Base-by-base conservation (phyloP, 164 flowering plant species). In the Platanus orientalis region DNA sequence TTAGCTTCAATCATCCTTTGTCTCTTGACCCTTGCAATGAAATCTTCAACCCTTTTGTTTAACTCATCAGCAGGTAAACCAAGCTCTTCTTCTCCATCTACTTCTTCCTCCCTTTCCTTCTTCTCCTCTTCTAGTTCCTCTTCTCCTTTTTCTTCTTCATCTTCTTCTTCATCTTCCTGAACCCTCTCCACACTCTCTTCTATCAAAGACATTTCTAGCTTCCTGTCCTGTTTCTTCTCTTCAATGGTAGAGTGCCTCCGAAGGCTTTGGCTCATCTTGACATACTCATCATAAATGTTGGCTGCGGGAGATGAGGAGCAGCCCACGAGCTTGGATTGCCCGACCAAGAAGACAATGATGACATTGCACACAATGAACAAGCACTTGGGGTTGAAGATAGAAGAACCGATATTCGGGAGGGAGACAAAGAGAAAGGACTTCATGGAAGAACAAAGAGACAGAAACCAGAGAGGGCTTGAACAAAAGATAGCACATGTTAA, bases 11-110 rank as follows among this genome's bases (percentile, higher is more conserved):
- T 75, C 75, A 63, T 77, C 79, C 84, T 74, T 45, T 73, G 86
- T 36, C 63, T 78, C 28, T 82, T 84, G 10, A 89, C 74, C 73
- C 80, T 84, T 32, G 86, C 89, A 73, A 89, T 86, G 69, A 80
- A 80, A 64, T 80, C 89, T 54, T 89, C 92, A 60, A 80, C 87
- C 73, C 81, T 86, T 69, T 67, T 74, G 57, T 76, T 81, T 62
- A 88, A 67, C 44, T 80, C 86, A 50, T 84, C 83, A 9, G 65
- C 69, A 11, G 79, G 76, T 58, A 80, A 58, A 44, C 50, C 60
- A 60, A 55, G 9, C 44, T 60, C 68, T 50, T 56, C 78, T 54
- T 79, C 78, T 19, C 42, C 75, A 30, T 61, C 73, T 14, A 19
- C 16, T 12, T 2, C 19, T 14, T 10, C 19, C 20, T 44, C 48